Conservation (phyloP, 306 rosid genomes). For the Dalbergia cochinchinensis region DNA sequence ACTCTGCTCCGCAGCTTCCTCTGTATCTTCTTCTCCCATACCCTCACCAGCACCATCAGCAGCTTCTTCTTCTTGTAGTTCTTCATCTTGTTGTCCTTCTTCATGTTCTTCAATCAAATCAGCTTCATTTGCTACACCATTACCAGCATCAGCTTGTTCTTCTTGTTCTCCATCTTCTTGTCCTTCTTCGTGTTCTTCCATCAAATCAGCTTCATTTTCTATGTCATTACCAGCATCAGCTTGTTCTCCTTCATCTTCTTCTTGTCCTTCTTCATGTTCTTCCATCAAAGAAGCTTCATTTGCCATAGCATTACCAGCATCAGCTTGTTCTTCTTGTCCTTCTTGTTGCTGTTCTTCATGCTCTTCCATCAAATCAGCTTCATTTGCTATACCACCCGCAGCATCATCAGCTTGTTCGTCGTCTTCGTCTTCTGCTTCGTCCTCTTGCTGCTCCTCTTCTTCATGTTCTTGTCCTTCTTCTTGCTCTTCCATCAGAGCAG, state of each 20-base stretch:
- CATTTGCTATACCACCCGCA: conserved; percentile 28
- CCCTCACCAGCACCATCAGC: conserved; percentile 30
- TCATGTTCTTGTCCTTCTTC: not conserved
- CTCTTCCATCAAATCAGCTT: conserved; percentile 39
- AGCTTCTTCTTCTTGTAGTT: conserved; percentile 32
- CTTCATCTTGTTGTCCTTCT: not conserved
- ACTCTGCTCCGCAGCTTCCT: conserved; percentile 53
- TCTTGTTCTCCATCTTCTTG: conserved; percentile 17
- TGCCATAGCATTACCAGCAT: not conserved
- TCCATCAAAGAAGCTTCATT: conserved; percentile 38
- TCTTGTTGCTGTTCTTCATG: conserved; percentile 4
- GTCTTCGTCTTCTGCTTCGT: conserved; percentile 7
- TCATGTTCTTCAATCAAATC: conserved; percentile 9
- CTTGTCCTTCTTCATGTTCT: conserved; percentile 21
- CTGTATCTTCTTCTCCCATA: conserved; percentile 57
- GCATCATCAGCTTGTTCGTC: not conserved
- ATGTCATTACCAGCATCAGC: too few relatives aligned
- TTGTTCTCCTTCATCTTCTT: conserved; percentile 7
- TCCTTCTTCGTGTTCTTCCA: conserved; percentile 22
- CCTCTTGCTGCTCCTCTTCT: not conserved
- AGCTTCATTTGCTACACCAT: conserved; percentile 43
- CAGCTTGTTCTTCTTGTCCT: conserved; percentile 22
- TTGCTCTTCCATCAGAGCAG: conserved; percentile 27
- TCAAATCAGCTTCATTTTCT: conserved; percentile 40
- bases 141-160: not conserved